Base-by-base conservation (phyloP, 2,329 filamentous ascomycete species). In the Colletotrichum tropicale region DNA sequence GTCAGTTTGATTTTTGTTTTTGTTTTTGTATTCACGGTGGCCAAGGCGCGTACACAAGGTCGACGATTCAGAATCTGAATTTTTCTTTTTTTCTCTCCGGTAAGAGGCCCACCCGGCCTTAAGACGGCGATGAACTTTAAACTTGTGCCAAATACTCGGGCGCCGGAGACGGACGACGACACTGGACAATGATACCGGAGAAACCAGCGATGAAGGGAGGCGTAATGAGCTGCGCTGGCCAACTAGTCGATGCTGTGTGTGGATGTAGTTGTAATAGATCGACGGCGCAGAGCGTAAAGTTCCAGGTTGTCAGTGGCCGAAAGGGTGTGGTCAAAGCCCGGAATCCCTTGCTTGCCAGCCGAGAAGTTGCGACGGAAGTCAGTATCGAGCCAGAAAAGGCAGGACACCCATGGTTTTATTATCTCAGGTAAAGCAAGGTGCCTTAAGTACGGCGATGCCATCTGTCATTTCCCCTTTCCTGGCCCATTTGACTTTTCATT, bases 221-320 rank as follows among this genome's bases (percentile, higher is more conserved):
- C 43, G 43, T 2, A 52, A 52, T 52, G n/a, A 48, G 43, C 43
- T 52, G 43, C 18, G n/a, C 16, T 18, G 24, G 36, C 30, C 12
- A 18, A 13, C n/a, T 62, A 21, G 21, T 36, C n/a, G 68, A 70
- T 65, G 60, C 7, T 21, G n/a, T 64, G 16, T 15, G 24, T 30
- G 38, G 38, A 64, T 70, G 68, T 70, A 64, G 68, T 36, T 62
- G 68, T 70, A 70, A 70, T 65, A 52, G 58, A 70, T 58, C 21
- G 38, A 16, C 55, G 43, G n/a, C 43, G 34, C 32, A 30, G 26
- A 48, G 58, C 16, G 43, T 32, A 52, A 21, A 21, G 43, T 38
- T 38, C 36, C 36, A 38, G 36, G 36, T 52, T 56, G 58, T 62
- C 32, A 32, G 36, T 52, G 36, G 58, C 16, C 36, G 68, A 55